Evolutionary conservation across 768 basidiomycete species (phyloP).

Genomic region (Arthromyces matolae): DNA sequence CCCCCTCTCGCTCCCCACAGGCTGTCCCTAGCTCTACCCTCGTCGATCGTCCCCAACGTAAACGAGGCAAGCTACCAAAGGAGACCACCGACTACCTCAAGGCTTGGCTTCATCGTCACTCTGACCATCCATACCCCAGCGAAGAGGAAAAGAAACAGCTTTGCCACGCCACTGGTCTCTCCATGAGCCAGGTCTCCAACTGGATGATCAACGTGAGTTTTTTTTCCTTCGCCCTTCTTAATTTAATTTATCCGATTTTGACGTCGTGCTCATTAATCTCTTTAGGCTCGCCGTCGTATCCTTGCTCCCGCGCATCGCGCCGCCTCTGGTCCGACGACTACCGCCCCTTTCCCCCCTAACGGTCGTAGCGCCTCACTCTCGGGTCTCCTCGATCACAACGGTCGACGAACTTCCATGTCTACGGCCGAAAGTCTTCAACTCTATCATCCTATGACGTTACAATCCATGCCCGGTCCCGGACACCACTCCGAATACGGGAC

Average conservation of each 20-base stretch:
- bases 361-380: conserved; percentile 41
- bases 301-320: conserved; percentile 79
- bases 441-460: conserved; percentile 77
- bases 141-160: conserved; percentile 90
- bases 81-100: conserved; percentile 88
- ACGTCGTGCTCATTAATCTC: conserved; percentile 8
- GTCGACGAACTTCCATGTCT: conserved; percentile 64
- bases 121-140: conserved; percentile 85
- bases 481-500: conserved; percentile 41
- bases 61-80: conserved; percentile 85
- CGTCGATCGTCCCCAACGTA: conserved; percentile 74
- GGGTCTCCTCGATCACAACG: conserved; percentile 38
- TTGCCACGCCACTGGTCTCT: conserved; percentile 80
- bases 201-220: conserved; percentile 84
- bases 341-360: conserved; percentile 63
- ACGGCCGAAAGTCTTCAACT: conserved; percentile 65
- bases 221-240: no score
- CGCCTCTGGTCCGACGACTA: conserved; percentile 73
- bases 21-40: conserved; percentile 51
- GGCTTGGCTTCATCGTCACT: conserved; percentile 84
- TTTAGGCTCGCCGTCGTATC: conserved; percentile 75
- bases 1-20: conserved; percentile 54
- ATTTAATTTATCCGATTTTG: no score
- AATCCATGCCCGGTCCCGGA: conserved; percentile 46
- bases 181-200: conserved; percentile 88